A percentile compares a stretch with the other conserved stretches of the same genome.
Evolutionary conservation across 1,139 yeast species (phyloP).

Genomic region (Pichia sp.): DNA sequence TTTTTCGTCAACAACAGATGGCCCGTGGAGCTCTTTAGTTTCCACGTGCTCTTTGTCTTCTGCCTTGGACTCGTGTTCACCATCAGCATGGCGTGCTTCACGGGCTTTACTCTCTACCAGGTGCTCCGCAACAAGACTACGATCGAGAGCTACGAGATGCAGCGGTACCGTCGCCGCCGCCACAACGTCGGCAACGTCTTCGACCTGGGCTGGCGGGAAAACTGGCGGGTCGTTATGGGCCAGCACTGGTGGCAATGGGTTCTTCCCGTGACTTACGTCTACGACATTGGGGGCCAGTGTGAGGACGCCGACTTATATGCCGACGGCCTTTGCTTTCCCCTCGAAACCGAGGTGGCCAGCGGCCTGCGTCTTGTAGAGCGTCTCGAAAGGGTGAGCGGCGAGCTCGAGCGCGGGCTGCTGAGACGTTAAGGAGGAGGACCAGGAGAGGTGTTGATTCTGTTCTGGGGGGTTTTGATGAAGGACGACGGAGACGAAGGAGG

Average conservation of each 20-base stretch:
- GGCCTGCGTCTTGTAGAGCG: constrained; percentile 5
- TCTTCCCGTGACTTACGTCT: constrained; percentile 46
- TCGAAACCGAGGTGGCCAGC: not conserved
- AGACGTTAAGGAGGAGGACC: not conserved
- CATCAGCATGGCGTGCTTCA: constrained; percentile 58
- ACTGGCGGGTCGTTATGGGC: constrained; percentile 78
- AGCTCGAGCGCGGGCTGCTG: not conserved
- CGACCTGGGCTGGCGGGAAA: constrained; percentile 60
- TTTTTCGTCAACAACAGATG: constrained; percentile 40
- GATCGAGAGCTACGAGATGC: constrained; percentile 68
- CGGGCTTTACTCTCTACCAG: constrained; percentile 56
- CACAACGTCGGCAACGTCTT: constrained; percentile 50
- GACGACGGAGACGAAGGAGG: not conserved
- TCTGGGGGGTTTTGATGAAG: too few species aligned
- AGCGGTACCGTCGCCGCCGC: constrained; percentile 40
- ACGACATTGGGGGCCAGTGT: not conserved
- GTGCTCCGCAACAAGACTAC: constrained; percentile 68
- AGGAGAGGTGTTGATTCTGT: too few species aligned
- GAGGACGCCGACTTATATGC: constrained; percentile 8
- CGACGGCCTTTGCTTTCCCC: constrained; percentile 21
- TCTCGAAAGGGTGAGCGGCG: constrained; percentile 1
- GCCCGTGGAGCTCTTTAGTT: constrained; percentile 43
- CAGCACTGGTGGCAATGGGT: constrained; percentile 58
- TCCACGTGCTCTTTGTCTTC: constrained; percentile 58
- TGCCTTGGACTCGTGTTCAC: constrained; percentile 59